Evolutionary conservation across 306 rosid species (phyloP).

Genomic region (Quercus agrifolia): DNA sequence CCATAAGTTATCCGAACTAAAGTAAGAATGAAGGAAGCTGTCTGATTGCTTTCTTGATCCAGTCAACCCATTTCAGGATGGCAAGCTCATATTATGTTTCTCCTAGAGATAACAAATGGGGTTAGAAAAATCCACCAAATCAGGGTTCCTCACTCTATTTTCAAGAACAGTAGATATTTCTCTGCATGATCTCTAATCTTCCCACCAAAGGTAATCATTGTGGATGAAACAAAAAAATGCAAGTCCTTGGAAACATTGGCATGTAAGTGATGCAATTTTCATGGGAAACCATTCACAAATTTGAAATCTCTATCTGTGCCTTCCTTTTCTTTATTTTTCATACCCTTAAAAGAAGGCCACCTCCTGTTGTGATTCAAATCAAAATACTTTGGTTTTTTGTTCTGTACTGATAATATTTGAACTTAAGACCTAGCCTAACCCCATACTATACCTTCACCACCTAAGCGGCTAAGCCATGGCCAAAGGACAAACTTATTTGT

Average conservation of each 20-base stretch:
- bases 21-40: neutral
- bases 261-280: neutral
- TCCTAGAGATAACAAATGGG: neutral
- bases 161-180: too few species aligned
- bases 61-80: neutral
- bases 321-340: neutral
- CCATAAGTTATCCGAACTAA: too few species aligned
- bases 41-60: neutral
- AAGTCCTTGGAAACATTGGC: neutral
- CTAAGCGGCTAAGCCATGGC: constrained; percentile 9
- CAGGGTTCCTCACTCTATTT: neutral
- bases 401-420: constrained; percentile 10
- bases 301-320: neutral
- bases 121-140: neutral
- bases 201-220: too few species aligned
- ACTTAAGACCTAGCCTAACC: constrained; percentile 2
- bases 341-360: neutral
- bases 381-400: neutral
- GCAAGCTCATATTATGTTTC: neutral
- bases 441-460: neutral
- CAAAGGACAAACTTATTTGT: neutral
- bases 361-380: neutral
- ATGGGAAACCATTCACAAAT: neutral
- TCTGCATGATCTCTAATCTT: too few species aligned
- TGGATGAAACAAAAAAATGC: neutral